Conservation (phyloP, 179 eudicot species). For the Silene noctiflora region DNA sequence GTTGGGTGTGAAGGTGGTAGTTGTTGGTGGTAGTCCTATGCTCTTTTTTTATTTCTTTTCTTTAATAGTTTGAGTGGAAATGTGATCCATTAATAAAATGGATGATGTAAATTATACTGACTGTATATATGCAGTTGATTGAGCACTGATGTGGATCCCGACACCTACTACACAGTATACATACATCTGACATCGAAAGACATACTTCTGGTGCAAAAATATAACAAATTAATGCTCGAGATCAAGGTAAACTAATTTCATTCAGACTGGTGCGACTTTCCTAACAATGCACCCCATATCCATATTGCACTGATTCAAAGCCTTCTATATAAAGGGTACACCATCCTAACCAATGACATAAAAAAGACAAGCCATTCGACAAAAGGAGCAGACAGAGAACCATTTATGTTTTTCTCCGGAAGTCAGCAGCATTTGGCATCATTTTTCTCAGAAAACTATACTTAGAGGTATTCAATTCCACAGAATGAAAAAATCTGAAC, state of each 20-base stretch:
- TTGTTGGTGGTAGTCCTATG: no score
- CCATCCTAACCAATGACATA: not conserved
- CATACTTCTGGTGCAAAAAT: not conserved
- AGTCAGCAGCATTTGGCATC: not conserved
- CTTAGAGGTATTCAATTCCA: not conserved
- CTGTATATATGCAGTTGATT: no score
- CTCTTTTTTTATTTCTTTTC: no score
- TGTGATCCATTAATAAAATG: no score
- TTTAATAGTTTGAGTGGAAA: no score
- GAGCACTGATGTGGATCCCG: no score
- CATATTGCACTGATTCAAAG: not conserved
- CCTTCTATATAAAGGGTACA: not conserved
- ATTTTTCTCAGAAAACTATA: not conserved
- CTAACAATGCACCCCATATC: not conserved
- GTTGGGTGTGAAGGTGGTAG: no score
- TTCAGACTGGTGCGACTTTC: not conserved
- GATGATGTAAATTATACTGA: no score
- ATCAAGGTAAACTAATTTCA: not conserved
- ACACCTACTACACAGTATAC: not conserved
- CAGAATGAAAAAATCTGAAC: not conserved
- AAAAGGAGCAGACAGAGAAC: not conserved
- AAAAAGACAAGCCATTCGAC: not conserved
- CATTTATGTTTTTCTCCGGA: not conserved
- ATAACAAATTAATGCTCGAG: not conserved
- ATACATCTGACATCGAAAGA: not conserved